Percentiles rank a stretch among this genome's conserved stretches.
Evolutionary conservation across 352 stramenopile genomes (phyloP).

Genomic region (Globisporangium emineosum): DNA sequence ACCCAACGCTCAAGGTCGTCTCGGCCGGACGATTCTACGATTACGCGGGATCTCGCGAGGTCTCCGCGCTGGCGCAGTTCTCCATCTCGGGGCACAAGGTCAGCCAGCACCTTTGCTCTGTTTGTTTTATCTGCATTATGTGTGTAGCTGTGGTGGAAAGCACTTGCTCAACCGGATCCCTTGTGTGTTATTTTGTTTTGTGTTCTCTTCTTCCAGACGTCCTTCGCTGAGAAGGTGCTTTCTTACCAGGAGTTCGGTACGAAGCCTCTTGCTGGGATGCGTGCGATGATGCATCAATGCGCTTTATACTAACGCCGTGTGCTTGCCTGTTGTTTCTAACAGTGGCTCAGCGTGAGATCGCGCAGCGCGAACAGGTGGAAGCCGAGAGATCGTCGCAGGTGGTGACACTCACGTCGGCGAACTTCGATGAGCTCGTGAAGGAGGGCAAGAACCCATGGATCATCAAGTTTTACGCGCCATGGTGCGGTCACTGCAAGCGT

Average conservation of each 20-base stretch:
- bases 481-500: slow-evolving; percentile 81
- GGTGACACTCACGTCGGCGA: slow-evolving; percentile 44
- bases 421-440: slow-evolving; percentile 62
- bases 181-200: background rate
- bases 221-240: slow-evolving; percentile 54
- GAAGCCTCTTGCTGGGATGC: background rate
- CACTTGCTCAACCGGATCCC: background rate
- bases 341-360: slow-evolving; percentile 34
- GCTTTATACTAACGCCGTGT: background rate
- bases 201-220: slow-evolving; percentile 18
- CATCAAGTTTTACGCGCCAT: slow-evolving; percentile 83
- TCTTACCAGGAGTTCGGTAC: slow-evolving; percentile 56
- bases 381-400: slow-evolving; percentile 53
- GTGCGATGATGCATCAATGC: background rate
- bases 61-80: slow-evolving; percentile 50
- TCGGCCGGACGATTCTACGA: slow-evolving; percentile 58
- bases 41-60: slow-evolving; percentile 63
- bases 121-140: background rate
- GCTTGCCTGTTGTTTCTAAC: background rate
- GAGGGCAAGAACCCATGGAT: slow-evolving; percentile 61
- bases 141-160: background rate
- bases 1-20: slow-evolving; percentile 82
- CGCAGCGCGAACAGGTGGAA: slow-evolving; percentile 45
- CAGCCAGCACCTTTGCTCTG: background rate
- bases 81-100: slow-evolving; percentile 66